These are phyloP conservation scores for Amanita thiersii DNA, from an alignment of 768 basidiomycete genomes.

Conservation along the genomic window DNA sequence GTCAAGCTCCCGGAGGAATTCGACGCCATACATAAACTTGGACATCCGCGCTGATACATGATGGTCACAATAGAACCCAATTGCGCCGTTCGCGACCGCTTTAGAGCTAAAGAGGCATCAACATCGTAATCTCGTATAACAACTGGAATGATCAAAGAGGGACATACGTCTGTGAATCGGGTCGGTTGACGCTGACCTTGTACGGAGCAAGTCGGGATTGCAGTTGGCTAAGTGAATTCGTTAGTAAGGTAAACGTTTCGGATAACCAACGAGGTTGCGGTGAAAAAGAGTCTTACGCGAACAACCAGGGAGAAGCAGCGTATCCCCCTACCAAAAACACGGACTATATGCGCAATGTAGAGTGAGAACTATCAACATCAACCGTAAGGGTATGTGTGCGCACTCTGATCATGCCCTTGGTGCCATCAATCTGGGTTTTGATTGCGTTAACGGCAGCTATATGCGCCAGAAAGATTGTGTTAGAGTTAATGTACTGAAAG, in stretches of 20 bases:
- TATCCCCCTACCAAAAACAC: slow-evolving; percentile 81
- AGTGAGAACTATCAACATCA: no score
- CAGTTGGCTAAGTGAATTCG: slow-evolving; percentile 36
- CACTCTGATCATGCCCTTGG: slow-evolving; percentile 60
- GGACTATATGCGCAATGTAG: slow-evolving; percentile 35
- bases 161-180: slow-evolving; percentile 71
- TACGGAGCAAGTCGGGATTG: slow-evolving; percentile 56
- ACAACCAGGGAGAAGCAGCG: slow-evolving; percentile 77
- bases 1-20: slow-evolving; percentile 66
- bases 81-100: slow-evolving; percentile 77
- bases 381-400: slow-evolving; percentile 9
- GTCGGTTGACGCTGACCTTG: slow-evolving; percentile 58
- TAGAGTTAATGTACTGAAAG: background rate
- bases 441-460: slow-evolving; percentile 62
- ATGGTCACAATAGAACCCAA: slow-evolving; percentile 81
- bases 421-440: slow-evolving; percentile 61
- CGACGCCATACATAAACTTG: slow-evolving; percentile 77
- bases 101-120: slow-evolving; percentile 51
- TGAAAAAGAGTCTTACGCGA: slow-evolving; percentile 24
- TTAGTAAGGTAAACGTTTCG: background rate
- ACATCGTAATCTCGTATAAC: background rate
- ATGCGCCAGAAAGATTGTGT: background rate
- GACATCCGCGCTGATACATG: slow-evolving; percentile 78
- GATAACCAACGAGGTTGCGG: background rate
- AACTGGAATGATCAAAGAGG: slow-evolving; percentile 2